Evolutionary conservation across 345 rosid species (phyloP), one percentile per base, ranked within the genome.

Genomic region (Linum lewisii): DNA sequence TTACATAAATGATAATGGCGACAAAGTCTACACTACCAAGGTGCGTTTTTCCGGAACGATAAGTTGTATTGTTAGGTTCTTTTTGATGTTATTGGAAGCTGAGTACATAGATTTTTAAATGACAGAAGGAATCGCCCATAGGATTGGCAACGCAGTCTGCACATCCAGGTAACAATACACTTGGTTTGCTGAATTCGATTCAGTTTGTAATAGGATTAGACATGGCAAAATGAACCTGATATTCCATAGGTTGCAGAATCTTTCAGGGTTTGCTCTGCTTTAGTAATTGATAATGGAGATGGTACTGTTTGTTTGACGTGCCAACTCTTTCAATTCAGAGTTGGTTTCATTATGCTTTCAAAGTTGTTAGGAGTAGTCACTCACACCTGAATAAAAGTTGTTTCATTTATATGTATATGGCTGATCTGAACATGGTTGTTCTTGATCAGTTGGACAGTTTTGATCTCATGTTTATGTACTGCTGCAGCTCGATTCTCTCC

Each of bases 401-500:
- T 5, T 29, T 29, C 34, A 29, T 29, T 26, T 26, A 2, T 29
- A 0, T 29, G 34, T 29, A 29, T 29, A 8, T 29, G 4, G 47
- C 47, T 42, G 16, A 11, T 1, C 47, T 6, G 47, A 6, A 11
- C 1, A 42, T 6, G 13, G 47, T 42, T 42, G 15, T 47, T n/a
- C n/a, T n/a, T 8, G n/a, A 23, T 13, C 22, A 6, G 37, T 15
- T 6, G 47, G n/a, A 0, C 21, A 24, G 14, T 16, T 16, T n/a
- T 16, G 25, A 32, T 44, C 18, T 54, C 19, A 1, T 61, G 9
- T 59, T 47, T 44, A 54, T 54, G 19, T 1, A 36, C 47, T 62
- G 34, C 4, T 55, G 78, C 83, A 86, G 97, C 95, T 29, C 85
- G 95, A 24, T 89, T 89, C 77, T 86, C 92, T 6, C 97, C 95